A percentile compares a stretch with the other conserved stretches of the same genome.
phyloP scores from a whole-genome alignment of 768 basidiomycete genomes.

The Mycena haematopus region DNA sequence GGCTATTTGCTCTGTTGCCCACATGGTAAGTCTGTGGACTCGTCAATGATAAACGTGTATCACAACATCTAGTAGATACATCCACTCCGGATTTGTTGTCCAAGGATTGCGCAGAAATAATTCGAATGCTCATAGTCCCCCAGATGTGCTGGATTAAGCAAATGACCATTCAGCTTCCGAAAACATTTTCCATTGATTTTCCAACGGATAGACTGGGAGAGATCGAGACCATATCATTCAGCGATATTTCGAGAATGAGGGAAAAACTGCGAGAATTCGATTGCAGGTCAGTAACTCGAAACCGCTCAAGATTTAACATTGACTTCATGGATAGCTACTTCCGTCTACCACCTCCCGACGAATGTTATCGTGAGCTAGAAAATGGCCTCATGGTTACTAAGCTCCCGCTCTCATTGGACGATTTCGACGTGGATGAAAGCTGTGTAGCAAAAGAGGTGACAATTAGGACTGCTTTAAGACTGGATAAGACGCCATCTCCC shows the following conservation, averaged over 20 bases:
- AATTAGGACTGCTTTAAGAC: neutral
- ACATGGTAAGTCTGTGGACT: neutral
- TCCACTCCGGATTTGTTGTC: neutral
- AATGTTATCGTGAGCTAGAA: neutral
- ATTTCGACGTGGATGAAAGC: no score
- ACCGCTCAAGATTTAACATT: no score
- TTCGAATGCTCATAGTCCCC: neutral
- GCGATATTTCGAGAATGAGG: neutral
- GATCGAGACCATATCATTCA: neutral
- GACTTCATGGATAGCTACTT: slow-evolving; percentile 10
- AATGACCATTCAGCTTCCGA: neutral
- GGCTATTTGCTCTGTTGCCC: neutral
- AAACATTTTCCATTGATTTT: neutral
- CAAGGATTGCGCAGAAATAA: neutral
- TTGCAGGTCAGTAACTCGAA: neutral
- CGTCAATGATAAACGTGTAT: neutral
- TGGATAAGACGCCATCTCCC: neutral
- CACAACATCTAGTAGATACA: neutral
- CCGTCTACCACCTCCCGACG: neutral
- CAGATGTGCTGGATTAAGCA: slow-evolving; percentile 1
- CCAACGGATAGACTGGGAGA: neutral
- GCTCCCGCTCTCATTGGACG: neutral
- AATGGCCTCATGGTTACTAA: neutral
- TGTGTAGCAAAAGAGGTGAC: slow-evolving; percentile 3
- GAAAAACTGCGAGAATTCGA: neutral